These are phyloP conservation scores for Blastobotrys capitulatus DNA, from an alignment of 1,139 yeast species.

Conservation along the genomic window DNA sequence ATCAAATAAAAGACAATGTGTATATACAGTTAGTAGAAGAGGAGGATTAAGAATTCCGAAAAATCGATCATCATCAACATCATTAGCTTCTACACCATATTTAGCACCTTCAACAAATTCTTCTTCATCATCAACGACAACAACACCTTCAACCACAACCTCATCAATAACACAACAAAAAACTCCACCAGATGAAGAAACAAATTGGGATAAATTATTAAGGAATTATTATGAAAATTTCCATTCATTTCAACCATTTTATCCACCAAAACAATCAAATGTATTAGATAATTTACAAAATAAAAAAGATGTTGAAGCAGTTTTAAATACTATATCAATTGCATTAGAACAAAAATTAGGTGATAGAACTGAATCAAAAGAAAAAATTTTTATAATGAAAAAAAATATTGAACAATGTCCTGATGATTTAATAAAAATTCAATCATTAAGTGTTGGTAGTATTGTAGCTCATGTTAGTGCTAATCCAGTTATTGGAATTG, in stretches of 20 bases:
- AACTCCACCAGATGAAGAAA: conserved; percentile 8
- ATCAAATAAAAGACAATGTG: conserved; percentile 4
- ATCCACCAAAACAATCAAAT: conserved; percentile 3
- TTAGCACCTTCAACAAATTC: background rate
- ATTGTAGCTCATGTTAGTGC: conserved; percentile 4
- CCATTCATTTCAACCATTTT: conserved; percentile 5
- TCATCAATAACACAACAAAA: background rate
- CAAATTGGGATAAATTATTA: conserved; percentile 4
- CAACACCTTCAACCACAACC: no score
- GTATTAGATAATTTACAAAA: conserved; percentile 3
- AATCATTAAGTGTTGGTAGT: conserved; percentile 2
- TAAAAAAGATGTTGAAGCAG: conserved; percentile 3
- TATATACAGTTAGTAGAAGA: conserved; percentile 6
- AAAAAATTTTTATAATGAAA: background rate
- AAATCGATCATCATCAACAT: background rate
- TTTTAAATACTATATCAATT: background rate
- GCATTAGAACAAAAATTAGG: background rate
- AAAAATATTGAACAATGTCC: background rate
- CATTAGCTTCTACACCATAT: no score
- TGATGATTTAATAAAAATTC: conserved; percentile 8
- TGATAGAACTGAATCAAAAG: background rate
- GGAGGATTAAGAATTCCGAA: conserved; percentile 12
- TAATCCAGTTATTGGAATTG: background rate
- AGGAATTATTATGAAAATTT: conserved; percentile 7
- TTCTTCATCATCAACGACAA: background rate